These are phyloP conservation scores for Mortierella sp. DNA, from an alignment of 371 early-diverging fungal species.

Conservation along the genomic window DNA sequence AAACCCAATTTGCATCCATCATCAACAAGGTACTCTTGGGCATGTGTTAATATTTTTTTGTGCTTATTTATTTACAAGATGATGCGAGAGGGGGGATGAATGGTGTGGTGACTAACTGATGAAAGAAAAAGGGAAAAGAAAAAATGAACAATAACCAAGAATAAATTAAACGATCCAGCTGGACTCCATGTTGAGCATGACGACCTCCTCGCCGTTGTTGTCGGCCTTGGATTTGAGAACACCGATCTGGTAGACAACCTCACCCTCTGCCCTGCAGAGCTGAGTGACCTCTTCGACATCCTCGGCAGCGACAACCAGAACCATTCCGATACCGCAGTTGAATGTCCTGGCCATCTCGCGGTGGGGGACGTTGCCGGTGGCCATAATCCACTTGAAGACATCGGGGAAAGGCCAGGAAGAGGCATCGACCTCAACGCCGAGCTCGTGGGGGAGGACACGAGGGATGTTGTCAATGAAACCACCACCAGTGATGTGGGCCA, in stretches of 20 bases:
- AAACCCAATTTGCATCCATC: too few species aligned
- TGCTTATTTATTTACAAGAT: background rate
- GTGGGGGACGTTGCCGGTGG: slow-evolving; percentile 86
- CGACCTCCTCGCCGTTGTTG: slow-evolving; percentile 71
- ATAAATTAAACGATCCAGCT: slow-evolving; percentile 43
- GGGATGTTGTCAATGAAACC: slow-evolving; percentile 98
- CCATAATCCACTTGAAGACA: slow-evolving; percentile 96
- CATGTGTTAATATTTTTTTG: background rate
- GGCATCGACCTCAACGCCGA: slow-evolving; percentile 87
- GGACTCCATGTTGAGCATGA: slow-evolving; percentile 67
- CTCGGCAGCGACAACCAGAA: slow-evolving; percentile 83
- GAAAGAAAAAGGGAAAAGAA: background rate
- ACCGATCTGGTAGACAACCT: slow-evolving; percentile 79
- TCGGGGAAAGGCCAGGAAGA: slow-evolving; percentile 84
- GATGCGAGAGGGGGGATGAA: background rate
- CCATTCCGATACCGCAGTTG: slow-evolving; percentile 99
- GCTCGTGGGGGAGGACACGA: slow-evolving; percentile 89
- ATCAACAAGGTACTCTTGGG: background rate
- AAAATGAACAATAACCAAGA: too few species aligned
- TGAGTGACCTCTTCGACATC: slow-evolving; percentile 74
- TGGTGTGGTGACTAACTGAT: background rate
- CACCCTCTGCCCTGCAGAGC: slow-evolving; percentile 74
- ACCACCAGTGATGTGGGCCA: slow-evolving; percentile 99
- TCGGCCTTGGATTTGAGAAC: slow-evolving; percentile 68
- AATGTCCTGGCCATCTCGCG: slow-evolving; percentile 96